These are phyloP conservation scores for Aspergillus sp. DNA, from an alignment of 2,329 filamentous ascomycete species.

Conservation along the genomic window DNA sequence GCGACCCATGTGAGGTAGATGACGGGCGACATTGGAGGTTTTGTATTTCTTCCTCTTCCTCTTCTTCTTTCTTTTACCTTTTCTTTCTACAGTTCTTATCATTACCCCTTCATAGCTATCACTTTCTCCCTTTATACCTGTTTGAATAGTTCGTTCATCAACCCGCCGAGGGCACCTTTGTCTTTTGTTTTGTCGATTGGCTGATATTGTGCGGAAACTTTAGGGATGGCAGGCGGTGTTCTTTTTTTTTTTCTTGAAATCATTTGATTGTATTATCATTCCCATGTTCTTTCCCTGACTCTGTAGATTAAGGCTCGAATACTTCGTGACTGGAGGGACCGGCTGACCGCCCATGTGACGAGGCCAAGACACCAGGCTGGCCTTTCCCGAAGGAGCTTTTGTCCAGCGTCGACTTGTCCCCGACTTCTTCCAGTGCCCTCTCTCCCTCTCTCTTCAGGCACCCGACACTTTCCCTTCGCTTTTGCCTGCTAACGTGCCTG, in stretches of 20 bases:
- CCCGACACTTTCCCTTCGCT: constrained; percentile 6
- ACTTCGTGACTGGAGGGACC: neutral
- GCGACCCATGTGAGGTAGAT: neutral
- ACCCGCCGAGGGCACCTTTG: neutral
- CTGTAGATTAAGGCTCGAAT: neutral
- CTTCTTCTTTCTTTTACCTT: constrained; percentile 2
- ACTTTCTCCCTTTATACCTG: constrained; percentile 5
- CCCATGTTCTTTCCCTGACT: neutral
- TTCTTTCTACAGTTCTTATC: constrained; percentile 2
- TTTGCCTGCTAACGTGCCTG: constrained; percentile 2
- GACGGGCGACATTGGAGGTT: neutral
- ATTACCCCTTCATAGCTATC: constrained; percentile 2
- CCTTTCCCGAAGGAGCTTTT: constrained; percentile 20
- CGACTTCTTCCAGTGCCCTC: neutral
- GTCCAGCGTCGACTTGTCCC: neutral
- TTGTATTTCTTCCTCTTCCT: neutral
- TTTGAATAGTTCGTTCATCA: neutral
- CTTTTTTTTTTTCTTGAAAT: neutral
- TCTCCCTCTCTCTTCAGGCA: neutral
- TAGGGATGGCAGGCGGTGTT: neutral
- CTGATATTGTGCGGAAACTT: neutral
- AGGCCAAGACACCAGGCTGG: constrained; percentile 29
- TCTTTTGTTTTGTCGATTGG: neutral
- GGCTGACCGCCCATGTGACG: constrained; percentile 17
- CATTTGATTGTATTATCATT: neutral